These are phyloP conservation scores for Skeletonema tropicum DNA, from an alignment of 108 stramenopile species.

Conservation along the genomic window DNA sequence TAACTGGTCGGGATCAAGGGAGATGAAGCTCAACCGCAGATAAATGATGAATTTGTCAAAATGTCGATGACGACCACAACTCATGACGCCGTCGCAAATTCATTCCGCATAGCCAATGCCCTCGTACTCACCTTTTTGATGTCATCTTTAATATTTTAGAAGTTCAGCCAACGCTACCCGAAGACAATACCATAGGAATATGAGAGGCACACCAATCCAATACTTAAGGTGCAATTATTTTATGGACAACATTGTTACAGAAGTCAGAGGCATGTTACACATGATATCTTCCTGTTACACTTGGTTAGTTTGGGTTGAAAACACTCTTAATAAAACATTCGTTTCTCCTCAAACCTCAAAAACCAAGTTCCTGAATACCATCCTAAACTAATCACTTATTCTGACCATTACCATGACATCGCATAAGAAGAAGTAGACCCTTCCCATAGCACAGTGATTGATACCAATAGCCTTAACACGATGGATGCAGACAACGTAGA, in stretches of 20 bases:
- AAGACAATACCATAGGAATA: neutral
- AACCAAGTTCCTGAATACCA: too few species aligned
- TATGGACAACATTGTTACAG: too few species aligned
- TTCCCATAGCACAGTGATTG: neutral
- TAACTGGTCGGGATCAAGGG: neutral
- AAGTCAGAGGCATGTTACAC: too few species aligned
- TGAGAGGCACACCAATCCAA: neutral
- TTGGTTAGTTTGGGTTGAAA: too few species aligned
- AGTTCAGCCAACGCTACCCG: neutral
- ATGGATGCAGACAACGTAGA: neutral
- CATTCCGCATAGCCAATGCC: neutral
- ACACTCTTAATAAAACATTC: too few species aligned
- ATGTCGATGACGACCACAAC: neutral
- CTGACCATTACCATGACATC: too few species aligned
- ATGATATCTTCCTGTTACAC: too few species aligned
- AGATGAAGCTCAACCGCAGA: neutral
- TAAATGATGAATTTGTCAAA: neutral
- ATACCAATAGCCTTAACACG: neutral
- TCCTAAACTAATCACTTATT: too few species aligned
- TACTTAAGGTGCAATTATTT: too few species aligned
- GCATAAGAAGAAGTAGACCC: neutral
- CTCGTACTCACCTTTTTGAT: neutral
- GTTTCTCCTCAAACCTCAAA: too few species aligned
- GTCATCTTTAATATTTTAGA: neutral
- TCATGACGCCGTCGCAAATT: neutral